These are phyloP conservation scores for Chionographis japonica DNA, from an alignment of 106 monocot species.

Conservation along the genomic window DNA sequence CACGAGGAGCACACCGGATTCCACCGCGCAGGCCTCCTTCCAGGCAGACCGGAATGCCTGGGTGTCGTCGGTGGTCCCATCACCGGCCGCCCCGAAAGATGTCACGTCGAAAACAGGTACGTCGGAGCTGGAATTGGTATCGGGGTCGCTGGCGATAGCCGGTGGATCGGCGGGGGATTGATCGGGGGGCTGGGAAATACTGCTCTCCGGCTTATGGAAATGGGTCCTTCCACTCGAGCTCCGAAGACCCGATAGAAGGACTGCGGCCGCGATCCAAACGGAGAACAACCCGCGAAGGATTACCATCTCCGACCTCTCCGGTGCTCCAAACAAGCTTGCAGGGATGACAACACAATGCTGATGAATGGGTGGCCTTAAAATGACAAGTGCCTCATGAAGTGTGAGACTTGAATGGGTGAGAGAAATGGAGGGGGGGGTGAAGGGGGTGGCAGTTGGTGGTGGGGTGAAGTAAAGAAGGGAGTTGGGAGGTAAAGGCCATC, in stretches of 20 bases:
- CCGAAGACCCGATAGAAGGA: slow-evolving; percentile 2
- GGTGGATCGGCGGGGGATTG: slow-evolving; percentile 13
- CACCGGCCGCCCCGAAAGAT: slow-evolving; percentile 66
- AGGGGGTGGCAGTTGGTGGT: background rate
- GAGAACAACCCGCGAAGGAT: background rate
- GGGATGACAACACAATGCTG: no score
- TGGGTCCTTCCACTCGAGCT: slow-evolving; percentile 31
- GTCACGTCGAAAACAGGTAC: slow-evolving; percentile 61
- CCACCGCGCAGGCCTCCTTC: slow-evolving; percentile 62
- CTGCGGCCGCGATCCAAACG: slow-evolving; percentile 1
- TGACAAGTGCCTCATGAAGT: background rate
- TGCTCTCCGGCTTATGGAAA: slow-evolving; percentile 29
- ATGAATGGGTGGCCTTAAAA: background rate
- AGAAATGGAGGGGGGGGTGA: background rate
- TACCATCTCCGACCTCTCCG: background rate
- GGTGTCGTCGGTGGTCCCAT: slow-evolving; percentile 78
- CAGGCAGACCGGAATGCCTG: slow-evolving; percentile 69
- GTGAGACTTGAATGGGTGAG: background rate
- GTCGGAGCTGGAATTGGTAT: slow-evolving; percentile 27
- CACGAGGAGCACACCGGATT: slow-evolving; percentile 55
- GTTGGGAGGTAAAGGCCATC: no score
- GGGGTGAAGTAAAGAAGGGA: background rate
- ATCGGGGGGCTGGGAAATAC: slow-evolving; percentile 11
- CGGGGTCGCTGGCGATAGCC: background rate
- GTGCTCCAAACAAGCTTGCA: no score